Evolutionary conservation across 192 early-diverging fungal genomes (phyloP).

Genomic region (Allomyces javanicus): DNA sequence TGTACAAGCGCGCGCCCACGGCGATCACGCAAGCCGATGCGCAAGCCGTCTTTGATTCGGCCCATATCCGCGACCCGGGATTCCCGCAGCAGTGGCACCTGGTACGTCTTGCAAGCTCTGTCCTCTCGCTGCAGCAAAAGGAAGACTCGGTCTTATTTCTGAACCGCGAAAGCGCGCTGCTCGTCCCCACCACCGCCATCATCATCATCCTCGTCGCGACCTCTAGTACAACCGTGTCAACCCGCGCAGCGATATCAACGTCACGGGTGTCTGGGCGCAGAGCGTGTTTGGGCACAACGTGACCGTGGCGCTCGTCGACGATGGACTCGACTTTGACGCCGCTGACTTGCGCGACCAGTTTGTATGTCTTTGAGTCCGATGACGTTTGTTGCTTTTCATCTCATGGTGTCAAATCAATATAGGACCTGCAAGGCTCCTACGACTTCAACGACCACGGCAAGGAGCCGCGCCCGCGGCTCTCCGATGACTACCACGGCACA

Average conservation of each 20-base stretch:
- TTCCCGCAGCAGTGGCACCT: slow-evolving; percentile 26
- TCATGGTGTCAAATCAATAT: not conserved
- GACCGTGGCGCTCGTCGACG: slow-evolving; percentile 83
- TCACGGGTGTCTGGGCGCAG: slow-evolving; percentile 78
- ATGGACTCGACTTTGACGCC: slow-evolving; percentile 74
- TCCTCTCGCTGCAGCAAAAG: too few species aligned
- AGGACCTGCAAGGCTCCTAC: slow-evolving; percentile 70
- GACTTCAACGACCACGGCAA: slow-evolving; percentile 74
- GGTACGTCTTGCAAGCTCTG: slow-evolving; percentile 1
- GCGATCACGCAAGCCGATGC: not conserved
- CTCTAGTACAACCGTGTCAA: slow-evolving; percentile 15
- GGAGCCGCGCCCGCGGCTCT: slow-evolving; percentile 49
- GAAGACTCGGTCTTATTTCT: too few species aligned
- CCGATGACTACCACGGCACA: slow-evolving; percentile 83
- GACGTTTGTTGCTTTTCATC: not conserved
- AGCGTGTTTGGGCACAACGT: slow-evolving; percentile 70
- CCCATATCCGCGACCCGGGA: slow-evolving; percentile 13
- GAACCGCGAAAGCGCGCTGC: too few species aligned
- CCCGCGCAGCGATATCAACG: slow-evolving; percentile 71
- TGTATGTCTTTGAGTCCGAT: slow-evolving; percentile 26
- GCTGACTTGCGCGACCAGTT: slow-evolving; percentile 74
- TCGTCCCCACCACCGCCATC: too few species aligned
- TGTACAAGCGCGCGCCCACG: slow-evolving; percentile 14
- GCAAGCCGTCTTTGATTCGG: slow-evolving; percentile 6
- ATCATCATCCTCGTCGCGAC: too few species aligned